Percentiles rank a stretch among this genome's conserved stretches.
Conservation (phyloP, 306 rosid species). For the Corylus heterophylla region DNA sequence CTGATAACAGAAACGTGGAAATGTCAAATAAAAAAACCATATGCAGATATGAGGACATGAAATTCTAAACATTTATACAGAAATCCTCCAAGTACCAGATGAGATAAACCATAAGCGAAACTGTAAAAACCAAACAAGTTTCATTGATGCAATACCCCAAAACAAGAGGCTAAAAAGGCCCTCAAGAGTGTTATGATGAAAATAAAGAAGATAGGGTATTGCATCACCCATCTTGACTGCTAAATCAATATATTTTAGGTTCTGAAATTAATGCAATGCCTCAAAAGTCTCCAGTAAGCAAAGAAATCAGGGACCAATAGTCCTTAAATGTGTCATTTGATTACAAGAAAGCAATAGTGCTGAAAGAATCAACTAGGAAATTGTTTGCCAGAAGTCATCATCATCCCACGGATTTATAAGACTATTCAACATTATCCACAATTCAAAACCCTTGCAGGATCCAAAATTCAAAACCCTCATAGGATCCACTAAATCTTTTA, state of each 20-base stretch:
- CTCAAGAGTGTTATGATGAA: neutral
- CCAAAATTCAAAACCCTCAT: neutral
- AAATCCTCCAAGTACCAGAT: neutral
- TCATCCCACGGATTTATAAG: too few relatives aligned
- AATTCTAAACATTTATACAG: neutral
- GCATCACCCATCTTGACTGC: conserved; percentile 13
- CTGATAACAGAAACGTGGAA: neutral
- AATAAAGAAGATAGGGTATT: neutral
- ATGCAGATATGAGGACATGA: neutral
- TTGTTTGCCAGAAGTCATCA: too few relatives aligned
- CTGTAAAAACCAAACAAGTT: neutral
- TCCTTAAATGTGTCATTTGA: neutral
- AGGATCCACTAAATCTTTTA: neutral
- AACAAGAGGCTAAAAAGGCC: neutral
- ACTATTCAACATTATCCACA: neutral
- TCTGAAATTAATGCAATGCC: neutral
- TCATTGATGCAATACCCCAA: neutral
- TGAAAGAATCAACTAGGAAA: neutral
- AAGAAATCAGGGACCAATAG: neutral
- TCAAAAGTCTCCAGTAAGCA: conserved; percentile 5
- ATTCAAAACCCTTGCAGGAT: neutral
- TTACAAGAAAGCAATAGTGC: neutral
- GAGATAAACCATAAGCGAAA: neutral
- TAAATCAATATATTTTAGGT: neutral
- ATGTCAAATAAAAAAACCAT: neutral